Base-by-base conservation (phyloP, 2,329 filamentous ascomycete genomes). In the Alternaria consortialis region DNA sequence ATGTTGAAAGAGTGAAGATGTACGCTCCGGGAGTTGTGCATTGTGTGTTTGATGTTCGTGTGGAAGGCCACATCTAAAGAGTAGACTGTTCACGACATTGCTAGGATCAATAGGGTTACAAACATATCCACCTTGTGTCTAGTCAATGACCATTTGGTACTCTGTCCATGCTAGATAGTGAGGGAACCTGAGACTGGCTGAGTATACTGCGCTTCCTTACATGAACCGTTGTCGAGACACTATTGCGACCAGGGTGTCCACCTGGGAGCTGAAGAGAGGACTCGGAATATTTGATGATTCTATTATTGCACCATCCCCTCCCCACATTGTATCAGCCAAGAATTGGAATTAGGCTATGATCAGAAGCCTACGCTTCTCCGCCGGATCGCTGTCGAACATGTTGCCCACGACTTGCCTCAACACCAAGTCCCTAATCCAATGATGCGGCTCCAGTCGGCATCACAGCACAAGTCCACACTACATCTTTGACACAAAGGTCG, bases 1-100 rank as follows among this genome's bases (percentile, higher is more conserved):
- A 73, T 83, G 85, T 77, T 9, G 76, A 78, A 60, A 68, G 53
- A 56, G 85, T 89, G 46, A 89, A 88, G 76, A 86, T 84, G 53
- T 88, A 86, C 77, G 86, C 86, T 36, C 87, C 87, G 5, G 86
- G 86, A 1, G 84, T 89, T 2, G 82, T 86, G 78, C 86, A 88
- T 77, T 86, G 82, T 64, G 86, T 88, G n/a, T 82, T 88, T 69
- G 86, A 89, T 74, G 80, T 89, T 7, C 34, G 27, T 32, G 29
- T 63, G 17, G 43, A n/a, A 20, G 31, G n/a, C 13, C 7, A 37
- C 20, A n/a, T 12, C 1, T 15, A 15, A 27, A 3, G 4, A 5
- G 13, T 5, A 25, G 20, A 42, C 13, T 6, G 20, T 42, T 8
- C 5, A 25, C 17, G 25, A 12, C 39, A 15, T 13, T 42, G 20